These are phyloP conservation scores for Penicillium frequentans DNA, from an alignment of 2,329 filamentous ascomycete species.

Conservation along the genomic window DNA sequence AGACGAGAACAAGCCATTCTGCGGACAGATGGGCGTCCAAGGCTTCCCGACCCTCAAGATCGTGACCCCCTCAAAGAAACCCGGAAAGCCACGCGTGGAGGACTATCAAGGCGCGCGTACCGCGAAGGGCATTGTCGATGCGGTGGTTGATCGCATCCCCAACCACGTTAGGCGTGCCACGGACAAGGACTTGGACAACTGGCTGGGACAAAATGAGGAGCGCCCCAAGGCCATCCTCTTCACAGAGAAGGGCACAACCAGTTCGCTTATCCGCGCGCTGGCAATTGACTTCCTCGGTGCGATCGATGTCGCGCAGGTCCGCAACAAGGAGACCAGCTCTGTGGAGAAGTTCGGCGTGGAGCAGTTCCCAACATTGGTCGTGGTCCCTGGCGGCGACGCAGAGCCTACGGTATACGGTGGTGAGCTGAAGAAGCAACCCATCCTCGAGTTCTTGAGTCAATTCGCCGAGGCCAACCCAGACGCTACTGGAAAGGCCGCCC, in stretches of 20 bases:
- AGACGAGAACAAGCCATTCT: slow-evolving; percentile 85
- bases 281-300: slow-evolving; percentile 87
- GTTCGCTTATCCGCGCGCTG: slow-evolving; percentile 75
- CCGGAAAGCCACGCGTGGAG: slow-evolving; percentile 76
- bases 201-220: slow-evolving; percentile 66
- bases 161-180: slow-evolving; percentile 83
- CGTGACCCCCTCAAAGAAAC: slow-evolving; percentile 78
- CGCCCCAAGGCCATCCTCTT: slow-evolving; percentile 86
- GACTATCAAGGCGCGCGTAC: slow-evolving; percentile 84
- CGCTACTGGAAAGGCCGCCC: slow-evolving; percentile 52
- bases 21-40: slow-evolving; percentile 79
- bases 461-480: slow-evolving; percentile 77
- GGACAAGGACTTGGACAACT: slow-evolving; percentile 75
- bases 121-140: slow-evolving; percentile 84
- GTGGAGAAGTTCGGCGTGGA: slow-evolving; percentile 73
- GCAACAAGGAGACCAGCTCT: slow-evolving; percentile 72
- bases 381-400: slow-evolving; percentile 70
- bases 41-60: slow-evolving; percentile 98
- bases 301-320: slow-evolving; percentile 77
- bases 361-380: slow-evolving; percentile 76
- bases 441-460: slow-evolving; percentile 81
- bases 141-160: slow-evolving; percentile 81
- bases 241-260: slow-evolving; percentile 87
- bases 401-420: slow-evolving; percentile 74
- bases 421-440: slow-evolving; percentile 78